These are phyloP conservation scores for Peronospora tabacina DNA, from an alignment of 352 stramenopile species.

Conservation along the genomic window DNA sequence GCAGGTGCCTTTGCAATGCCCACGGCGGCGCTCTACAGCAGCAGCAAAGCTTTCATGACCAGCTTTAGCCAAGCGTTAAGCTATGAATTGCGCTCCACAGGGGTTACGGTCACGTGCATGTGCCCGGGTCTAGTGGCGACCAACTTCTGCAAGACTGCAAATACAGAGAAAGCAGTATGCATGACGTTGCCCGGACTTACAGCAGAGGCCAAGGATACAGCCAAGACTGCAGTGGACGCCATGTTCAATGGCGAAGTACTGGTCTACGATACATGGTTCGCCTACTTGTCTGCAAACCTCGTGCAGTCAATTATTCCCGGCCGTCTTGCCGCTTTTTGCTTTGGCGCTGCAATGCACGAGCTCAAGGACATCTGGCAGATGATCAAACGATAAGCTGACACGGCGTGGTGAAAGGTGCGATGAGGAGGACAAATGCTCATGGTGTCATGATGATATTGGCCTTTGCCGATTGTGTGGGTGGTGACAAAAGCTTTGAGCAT, in stretches of 20 bases:
- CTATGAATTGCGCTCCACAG: conserved; percentile 68
- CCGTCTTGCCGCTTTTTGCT: conserved; percentile 21
- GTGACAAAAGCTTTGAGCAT: background rate
- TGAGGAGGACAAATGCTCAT: background rate
- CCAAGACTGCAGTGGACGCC: conserved; percentile 41
- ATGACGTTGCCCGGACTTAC: conserved; percentile 34
- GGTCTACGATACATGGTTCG: conserved; percentile 44
- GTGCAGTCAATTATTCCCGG: conserved; percentile 26
- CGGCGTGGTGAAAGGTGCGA: background rate
- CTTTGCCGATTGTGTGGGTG: background rate
- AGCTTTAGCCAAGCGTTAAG: conserved; percentile 73
- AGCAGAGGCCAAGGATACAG: conserved; percentile 44
- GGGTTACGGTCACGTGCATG: conserved; percentile 79
- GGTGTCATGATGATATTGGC: background rate
- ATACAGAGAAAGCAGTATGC: conserved; percentile 29
- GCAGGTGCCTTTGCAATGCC: conserved; percentile 42
- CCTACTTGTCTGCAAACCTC: conserved; percentile 28
- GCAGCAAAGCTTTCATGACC: conserved; percentile 68
- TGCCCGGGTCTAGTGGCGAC: conserved; percentile 57
- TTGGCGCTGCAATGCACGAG: conserved; percentile 29
- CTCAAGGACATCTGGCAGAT: conserved; percentile 33
- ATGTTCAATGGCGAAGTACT: conserved; percentile 56
- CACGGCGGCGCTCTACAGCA: conserved; percentile 63
- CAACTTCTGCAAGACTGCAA: conserved; percentile 51
- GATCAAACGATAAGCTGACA: conserved; percentile 28